Evolutionary conservation across 441 rosid species (phyloP).

Genomic region (Syzygium syzygioides): DNA sequence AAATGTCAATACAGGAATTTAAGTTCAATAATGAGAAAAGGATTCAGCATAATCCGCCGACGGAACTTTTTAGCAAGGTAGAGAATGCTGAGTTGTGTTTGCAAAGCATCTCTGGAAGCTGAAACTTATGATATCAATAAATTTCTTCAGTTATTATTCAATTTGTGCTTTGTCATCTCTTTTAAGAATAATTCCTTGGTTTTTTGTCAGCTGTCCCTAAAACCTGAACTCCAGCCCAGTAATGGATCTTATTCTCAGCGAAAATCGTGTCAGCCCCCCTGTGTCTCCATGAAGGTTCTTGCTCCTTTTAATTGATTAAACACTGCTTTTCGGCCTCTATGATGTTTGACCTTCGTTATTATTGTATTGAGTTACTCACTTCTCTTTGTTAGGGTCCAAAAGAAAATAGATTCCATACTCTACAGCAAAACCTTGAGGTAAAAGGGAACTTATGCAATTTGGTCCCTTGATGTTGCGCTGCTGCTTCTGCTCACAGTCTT

Average conservation of each 20-base stretch:
- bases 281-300: conserved; percentile 45
- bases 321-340: neutral
- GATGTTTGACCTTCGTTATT: conserved; percentile 6
- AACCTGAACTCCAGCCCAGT: conserved; percentile 44
- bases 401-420: conserved; percentile 66
- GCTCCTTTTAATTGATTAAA: conserved; percentile 7
- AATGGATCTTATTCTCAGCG: conserved; percentile 28
- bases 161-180: neutral
- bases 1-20: conserved; percentile 52
- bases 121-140: neutral
- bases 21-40: conserved; percentile 61
- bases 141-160: neutral
- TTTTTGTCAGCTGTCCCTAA: conserved; percentile 53
- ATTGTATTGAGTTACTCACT: conserved; percentile 25
- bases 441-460: neutral
- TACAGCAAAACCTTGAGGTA: conserved; percentile 66
- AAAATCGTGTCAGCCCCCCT: conserved; percentile 29
- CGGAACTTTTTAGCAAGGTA: conserved; percentile 90
- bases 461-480: neutral
- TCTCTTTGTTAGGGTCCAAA: conserved; percentile 67
- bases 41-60: conserved; percentile 52
- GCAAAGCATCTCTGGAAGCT: neutral
- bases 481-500: neutral
- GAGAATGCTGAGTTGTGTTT: neutral
- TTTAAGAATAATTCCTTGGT: neutral